Conservation (phyloP, 2,329 filamentous ascomycete species). For the Drechslerella stenobrocha region DNA sequence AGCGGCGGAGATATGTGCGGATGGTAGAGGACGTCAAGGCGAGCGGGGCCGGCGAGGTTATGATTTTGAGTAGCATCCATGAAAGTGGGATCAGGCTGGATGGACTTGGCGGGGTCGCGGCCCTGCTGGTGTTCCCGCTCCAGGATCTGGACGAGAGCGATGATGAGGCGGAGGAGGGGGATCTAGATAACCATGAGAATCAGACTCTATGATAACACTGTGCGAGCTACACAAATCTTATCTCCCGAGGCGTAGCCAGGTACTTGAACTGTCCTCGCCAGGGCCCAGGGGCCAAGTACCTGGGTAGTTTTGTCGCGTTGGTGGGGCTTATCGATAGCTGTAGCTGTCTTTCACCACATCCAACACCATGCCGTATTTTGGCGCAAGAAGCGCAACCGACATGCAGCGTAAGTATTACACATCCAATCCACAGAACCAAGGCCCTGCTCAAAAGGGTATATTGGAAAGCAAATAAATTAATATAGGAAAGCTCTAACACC, state of each 20-base stretch:
- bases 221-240: not conserved
- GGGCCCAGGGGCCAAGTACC: too few relatives aligned
- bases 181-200: slow-evolving; percentile 43
- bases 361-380: too few relatives aligned
- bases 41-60: slow-evolving; percentile 76
- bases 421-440: too few relatives aligned
- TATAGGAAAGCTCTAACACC: not conserved
- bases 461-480: too few relatives aligned
- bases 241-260: too few relatives aligned
- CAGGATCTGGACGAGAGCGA: slow-evolving; percentile 75
- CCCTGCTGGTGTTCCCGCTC: slow-evolving; percentile 86
- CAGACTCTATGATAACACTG: slow-evolving; percentile 26
- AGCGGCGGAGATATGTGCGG: slow-evolving; percentile 76
- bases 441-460: too few relatives aligned
- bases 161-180: slow-evolving; percentile 57
- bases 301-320: not conserved
- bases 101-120: slow-evolving; percentile 82
- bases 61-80: slow-evolving; percentile 88
- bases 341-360: not conserved
- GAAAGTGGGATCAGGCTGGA: slow-evolving; percentile 87
- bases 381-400: too few relatives aligned
- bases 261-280: too few relatives aligned
- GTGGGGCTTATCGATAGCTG: slow-evolving; percentile 28
- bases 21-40: slow-evolving; percentile 86
- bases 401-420: too few relatives aligned